Evolutionary conservation across 2,329 filamentous ascomycete species (phyloP), one percentile per base, ranked within the genome.

Genomic region (Xylariaceae sp.): DNA sequence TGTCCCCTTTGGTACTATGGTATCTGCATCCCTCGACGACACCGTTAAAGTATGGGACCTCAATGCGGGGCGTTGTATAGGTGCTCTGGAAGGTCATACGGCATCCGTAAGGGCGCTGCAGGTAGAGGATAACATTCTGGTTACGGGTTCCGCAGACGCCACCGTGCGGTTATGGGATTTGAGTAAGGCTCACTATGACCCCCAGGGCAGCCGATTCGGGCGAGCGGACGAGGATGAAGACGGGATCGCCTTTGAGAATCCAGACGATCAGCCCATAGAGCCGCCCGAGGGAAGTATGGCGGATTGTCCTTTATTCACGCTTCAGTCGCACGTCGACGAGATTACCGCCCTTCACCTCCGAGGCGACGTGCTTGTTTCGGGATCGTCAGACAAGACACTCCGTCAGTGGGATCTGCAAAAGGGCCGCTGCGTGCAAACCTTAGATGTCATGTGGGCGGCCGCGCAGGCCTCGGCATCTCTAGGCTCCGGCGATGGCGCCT

Each of bases 351-450:
- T 99, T 21, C 87, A 97, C 72, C 95, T 99, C 74, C 82, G 85
- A 55, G 89, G 89, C 51, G 86, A 96, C 62, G 91, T 89, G 0
- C 80, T 99, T 15, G 91, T 99, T 30, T 99, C 94, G 1, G 94
- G 94, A 12, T 97, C 92, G 7, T 88, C 94, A 0, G 94, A 99
- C 74, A 99, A 99, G 78, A 99, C 94, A 1, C 77, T 99, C 51
- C 86, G 94, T 42, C 94, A 99, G 70, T 99, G 94, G 94, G 94
- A 99, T 75, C 79, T 99, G 47, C 89, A 92, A 65, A 96, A 92
- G 70, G 94, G 94, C n/a, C 87, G 94, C 46, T 97, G 94, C 70
- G 89, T 99, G 50, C 94, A 99, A 72, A 99, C 94, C 2, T 77
- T 99, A 46, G 94, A 99, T 71, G 92, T 99, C 6, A 88, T 99